A percentile compares a stretch with the other conserved stretches of the same genome.
Conservation (phyloP, 2,329 filamentous ascomycete genomes). For the Ophiostoma tasmaniense region DNA sequence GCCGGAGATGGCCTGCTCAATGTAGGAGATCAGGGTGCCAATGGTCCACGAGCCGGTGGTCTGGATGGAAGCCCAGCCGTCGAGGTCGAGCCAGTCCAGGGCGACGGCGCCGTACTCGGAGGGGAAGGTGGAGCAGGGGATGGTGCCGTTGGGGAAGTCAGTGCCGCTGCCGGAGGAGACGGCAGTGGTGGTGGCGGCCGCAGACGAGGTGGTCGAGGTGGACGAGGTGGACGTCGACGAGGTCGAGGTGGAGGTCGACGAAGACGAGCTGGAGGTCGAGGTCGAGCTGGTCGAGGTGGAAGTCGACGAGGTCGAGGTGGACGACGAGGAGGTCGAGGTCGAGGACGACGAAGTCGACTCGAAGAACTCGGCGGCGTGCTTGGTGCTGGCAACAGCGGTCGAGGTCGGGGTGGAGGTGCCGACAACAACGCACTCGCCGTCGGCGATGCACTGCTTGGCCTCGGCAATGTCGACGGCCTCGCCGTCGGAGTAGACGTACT, state of each 20-base stretch:
- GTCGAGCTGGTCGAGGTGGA: neutral
- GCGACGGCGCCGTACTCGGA: conserved; percentile 69
- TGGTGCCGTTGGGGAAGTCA: conserved; percentile 65
- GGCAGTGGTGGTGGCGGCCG: conserved; percentile 23
- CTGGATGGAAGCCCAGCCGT: conserved; percentile 77
- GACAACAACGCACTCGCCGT: conserved; percentile 61
- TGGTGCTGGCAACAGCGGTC: conserved; percentile 29
- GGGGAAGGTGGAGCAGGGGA: conserved; percentile 68
- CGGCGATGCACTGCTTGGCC: conserved; percentile 62
- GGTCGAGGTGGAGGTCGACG: neutral
- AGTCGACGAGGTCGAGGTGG: conserved; percentile 23
- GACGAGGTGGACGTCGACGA: conserved; percentile 2
- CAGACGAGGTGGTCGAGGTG: conserved; percentile 23
- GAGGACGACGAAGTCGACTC: conserved; percentile 34
- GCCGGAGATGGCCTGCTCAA: conserved; percentile 55
- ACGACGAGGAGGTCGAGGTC: conserved; percentile 6
- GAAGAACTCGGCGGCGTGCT: conserved; percentile 41
- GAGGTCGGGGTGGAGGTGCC: conserved; percentile 50
- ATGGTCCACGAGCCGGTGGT: conserved; percentile 41
- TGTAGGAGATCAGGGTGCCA: conserved; percentile 51
- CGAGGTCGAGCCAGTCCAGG: conserved; percentile 58
- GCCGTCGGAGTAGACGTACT: conserved; percentile 61
- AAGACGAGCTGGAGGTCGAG: neutral
- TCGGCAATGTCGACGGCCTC: conserved; percentile 51
- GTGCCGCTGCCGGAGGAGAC: conserved; percentile 34